Evolutionary conservation across 2,329 filamentous ascomycete species (phyloP).

Genomic region (Xylaria sp.): DNA sequence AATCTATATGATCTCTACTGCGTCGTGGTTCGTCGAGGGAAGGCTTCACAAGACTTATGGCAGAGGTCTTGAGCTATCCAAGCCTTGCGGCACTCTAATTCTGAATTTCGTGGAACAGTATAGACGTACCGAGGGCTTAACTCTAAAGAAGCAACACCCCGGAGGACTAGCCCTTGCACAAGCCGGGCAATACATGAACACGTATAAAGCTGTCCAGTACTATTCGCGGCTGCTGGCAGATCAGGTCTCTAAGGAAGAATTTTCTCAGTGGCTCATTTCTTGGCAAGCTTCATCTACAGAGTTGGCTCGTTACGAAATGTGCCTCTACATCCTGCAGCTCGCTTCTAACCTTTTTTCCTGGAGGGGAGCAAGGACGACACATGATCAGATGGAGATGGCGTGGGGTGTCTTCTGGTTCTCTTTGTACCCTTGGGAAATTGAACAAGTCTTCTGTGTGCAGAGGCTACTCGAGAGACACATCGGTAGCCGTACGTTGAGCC

Average conservation of each 20-base stretch:
- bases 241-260: background rate
- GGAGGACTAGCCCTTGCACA: background rate
- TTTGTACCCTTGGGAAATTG: constrained; percentile 13
- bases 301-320: constrained; percentile 4
- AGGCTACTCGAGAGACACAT: background rate
- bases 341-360: background rate
- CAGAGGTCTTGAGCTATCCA: background rate
- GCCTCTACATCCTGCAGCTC: constrained; percentile 10
- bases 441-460: constrained; percentile 10
- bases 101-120: background rate
- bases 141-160: background rate
- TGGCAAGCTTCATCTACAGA: background rate
- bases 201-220: background rate
- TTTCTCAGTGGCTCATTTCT: background rate
- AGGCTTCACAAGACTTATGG: accelerated
- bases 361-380: background rate
- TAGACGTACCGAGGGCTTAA: background rate
- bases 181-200: background rate
- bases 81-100: background rate
- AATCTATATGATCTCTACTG: background rate
- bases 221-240: background rate
- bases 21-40: background rate
- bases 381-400: background rate
- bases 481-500: background rate
- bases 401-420: constrained; percentile 14